Conservation (phyloP, 768 basidiomycete genomes). For the Amanita brunnescens region DNA sequence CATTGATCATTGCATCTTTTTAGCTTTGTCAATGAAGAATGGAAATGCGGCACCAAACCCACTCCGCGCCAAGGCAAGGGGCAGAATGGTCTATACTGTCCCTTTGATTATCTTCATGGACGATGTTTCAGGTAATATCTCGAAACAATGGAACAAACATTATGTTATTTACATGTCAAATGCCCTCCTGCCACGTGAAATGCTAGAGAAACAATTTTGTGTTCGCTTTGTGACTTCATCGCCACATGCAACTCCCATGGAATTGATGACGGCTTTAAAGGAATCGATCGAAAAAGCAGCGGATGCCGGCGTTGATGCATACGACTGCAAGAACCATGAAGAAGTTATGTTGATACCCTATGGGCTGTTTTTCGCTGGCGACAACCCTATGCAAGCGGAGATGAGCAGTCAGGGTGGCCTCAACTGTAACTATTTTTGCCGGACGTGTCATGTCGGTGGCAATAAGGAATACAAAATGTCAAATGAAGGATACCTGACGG, state of each 20-base stretch:
- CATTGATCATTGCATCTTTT: too few relatives aligned
- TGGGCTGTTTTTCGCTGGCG: constrained; percentile 22
- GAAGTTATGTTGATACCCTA: constrained; percentile 18
- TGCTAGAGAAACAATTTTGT: constrained; percentile 23
- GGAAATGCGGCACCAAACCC: constrained; percentile 12
- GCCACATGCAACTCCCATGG: constrained; percentile 25
- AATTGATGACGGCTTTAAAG: constrained; percentile 21
- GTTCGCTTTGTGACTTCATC: constrained; percentile 22
- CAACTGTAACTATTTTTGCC: constrained; percentile 29
- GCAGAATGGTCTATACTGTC: constrained; percentile 19
- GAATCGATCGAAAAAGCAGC: constrained; percentile 17
- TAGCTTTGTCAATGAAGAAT: not conserved
- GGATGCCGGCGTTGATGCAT: too few relatives aligned
- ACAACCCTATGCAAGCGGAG: constrained; percentile 41
- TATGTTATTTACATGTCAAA: constrained; percentile 28
- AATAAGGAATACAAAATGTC: constrained; percentile 6
- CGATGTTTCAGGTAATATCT: constrained; percentile 32
- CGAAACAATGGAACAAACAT: constrained; percentile 24
- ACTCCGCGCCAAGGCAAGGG: constrained; percentile 20
- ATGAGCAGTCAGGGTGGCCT: constrained; percentile 35
- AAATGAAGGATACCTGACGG: constrained; percentile 13
- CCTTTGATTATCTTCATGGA: constrained; percentile 35
- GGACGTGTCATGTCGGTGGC: constrained; percentile 27
- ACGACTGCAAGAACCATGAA: constrained; percentile 12
- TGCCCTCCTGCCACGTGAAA: constrained; percentile 16